Conservation (phyloP, 768 basidiomycete genomes). For the Exidia glandulosa region DNA sequence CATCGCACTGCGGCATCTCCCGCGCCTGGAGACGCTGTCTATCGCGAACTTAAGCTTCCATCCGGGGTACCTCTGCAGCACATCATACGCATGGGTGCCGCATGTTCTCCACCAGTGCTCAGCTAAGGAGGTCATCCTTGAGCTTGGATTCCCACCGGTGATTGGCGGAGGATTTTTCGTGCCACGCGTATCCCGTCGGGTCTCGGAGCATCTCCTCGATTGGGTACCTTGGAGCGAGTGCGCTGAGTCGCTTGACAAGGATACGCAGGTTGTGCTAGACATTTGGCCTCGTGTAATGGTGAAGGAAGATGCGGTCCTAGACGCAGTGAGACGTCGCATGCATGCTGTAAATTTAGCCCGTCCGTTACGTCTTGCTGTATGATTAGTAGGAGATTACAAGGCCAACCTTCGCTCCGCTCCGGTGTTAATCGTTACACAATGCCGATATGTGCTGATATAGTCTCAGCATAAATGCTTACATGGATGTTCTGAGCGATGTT, state of each 20-base stretch:
- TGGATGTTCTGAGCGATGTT: no score
- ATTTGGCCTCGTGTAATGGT: neutral
- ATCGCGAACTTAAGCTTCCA: neutral
- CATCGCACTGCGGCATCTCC: neutral
- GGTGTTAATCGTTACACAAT: no score
- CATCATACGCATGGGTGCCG: neutral
- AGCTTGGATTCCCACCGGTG: neutral
- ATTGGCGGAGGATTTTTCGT: neutral
- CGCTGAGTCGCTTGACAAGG: neutral
- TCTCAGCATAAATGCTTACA: no score
- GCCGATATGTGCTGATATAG: no score
- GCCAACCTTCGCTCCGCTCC: no score
- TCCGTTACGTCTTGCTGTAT: no score
- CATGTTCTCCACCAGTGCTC: neutral
- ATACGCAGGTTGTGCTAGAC: neutral
- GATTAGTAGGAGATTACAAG: no score
- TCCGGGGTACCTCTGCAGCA: neutral
- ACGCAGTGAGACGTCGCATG: neutral
- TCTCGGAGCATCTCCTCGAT: neutral
- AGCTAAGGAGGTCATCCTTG: neutral
- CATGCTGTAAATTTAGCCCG: no score
- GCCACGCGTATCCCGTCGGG: neutral
- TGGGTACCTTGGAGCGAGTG: neutral
- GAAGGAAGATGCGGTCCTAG: neutral
- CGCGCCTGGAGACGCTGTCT: neutral